Base-by-base conservation (phyloP, 495 filamentous ascomycete genomes). In the Penicillium manginii region DNA sequence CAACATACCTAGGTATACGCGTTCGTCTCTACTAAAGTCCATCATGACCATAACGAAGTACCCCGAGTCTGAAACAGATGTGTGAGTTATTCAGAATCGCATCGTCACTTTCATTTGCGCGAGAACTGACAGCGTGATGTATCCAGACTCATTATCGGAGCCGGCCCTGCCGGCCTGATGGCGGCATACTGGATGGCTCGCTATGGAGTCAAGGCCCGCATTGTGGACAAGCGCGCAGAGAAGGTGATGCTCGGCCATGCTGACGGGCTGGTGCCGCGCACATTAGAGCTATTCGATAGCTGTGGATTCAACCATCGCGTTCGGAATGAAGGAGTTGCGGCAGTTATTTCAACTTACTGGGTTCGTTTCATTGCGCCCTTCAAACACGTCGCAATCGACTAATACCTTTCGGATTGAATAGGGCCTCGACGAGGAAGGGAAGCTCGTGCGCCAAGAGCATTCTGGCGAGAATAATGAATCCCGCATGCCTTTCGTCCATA, bases 101-200 rank as follows among this genome's bases (percentile, higher is more conserved):
- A 37, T 37, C 11, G 31, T 11, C 11, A 33, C 15, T 1, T n/a
- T n/a, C 12, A 11, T 14, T 1, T 37, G 5, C 35, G 4, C 15
- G 9, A 37, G 1, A 12, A 37, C 15, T 37, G 9, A 12, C n/a
- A 9, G 8, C 10, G 14, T 9, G 17, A 9, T n/a, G 2, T 17
- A 19, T 43, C 40, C 17, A 43, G 40, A 5, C 71, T 89, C 56
- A 83, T 89, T 26, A 70, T 88, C 19, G 87, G 87, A 6, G 85
- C 86, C 43, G 86, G 86, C 4, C 86, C 86, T 0, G 83, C 86
- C 1, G 86, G 81, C 18, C 78, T 88, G 4, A 87, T 88, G 81
- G 74, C 80, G 43, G 83, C 86, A 0, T 73, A 75, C 26, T 88
- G 84, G 81, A 76, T 88, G 62, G 76, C 83, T 46, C 78, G 78